phyloP scores from a whole-genome alignment of 805 yeast species.

The Candida tammaniensis region DNA sequence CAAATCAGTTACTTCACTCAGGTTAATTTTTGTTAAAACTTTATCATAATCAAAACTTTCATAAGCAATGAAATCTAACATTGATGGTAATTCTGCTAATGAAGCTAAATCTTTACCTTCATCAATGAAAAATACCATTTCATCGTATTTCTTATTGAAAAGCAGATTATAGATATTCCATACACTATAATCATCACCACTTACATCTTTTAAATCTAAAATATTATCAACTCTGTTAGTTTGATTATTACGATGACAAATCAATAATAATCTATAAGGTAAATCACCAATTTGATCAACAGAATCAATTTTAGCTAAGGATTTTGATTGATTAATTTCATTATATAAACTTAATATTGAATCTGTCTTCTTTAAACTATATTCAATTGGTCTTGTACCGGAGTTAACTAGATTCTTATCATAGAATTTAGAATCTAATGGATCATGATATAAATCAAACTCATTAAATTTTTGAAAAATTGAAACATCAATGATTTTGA shows the following conservation, averaged over 20 bases:
- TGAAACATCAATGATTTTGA: constrained; percentile 53
- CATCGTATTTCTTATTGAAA: constrained; percentile 46
- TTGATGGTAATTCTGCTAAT: neutral
- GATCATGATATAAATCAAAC: constrained; percentile 74
- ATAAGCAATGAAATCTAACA: constrained; percentile 3
- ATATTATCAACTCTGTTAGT: constrained; percentile 59
- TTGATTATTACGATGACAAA: constrained; percentile 66
- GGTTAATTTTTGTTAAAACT: constrained; percentile 14
- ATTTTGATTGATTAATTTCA: constrained; percentile 9
- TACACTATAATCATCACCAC: constrained; percentile 37
- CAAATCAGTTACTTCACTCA: neutral
- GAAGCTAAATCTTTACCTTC: constrained; percentile 29
- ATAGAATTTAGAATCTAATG: constrained; percentile 39
- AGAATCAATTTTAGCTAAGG: constrained; percentile 3
- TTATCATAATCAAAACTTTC: constrained; percentile 22
- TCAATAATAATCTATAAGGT: constrained; percentile 58
- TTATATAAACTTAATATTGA: constrained; percentile 50
- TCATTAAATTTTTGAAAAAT: constrained; percentile 64
- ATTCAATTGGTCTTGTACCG: constrained; percentile 42
- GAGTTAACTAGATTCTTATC: constrained; percentile 39
- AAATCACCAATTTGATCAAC: constrained; percentile 9
- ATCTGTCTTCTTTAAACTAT: constrained; percentile 57
- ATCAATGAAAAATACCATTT: constrained; percentile 63
- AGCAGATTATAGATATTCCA: constrained; percentile 49
- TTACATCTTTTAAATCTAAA: constrained; percentile 12